These are phyloP conservation scores for Leccinum truebloodii DNA, from an alignment of 768 basidiomycete genomes.

Conservation along the genomic window DNA sequence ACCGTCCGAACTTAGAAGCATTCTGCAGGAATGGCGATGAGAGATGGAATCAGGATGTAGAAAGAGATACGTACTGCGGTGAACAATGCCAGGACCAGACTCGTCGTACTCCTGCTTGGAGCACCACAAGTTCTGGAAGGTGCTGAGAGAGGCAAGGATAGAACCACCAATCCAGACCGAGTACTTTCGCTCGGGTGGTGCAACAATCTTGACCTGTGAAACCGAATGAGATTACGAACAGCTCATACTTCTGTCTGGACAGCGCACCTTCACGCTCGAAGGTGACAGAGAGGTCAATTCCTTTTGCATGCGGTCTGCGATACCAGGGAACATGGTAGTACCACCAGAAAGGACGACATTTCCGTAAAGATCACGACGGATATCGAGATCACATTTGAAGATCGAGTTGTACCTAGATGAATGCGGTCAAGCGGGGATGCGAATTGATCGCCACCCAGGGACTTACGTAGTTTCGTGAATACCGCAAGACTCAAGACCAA, in stretches of 20 bases:
- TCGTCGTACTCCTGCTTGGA: conserved; percentile 93
- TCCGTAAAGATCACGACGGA: conserved; percentile 38
- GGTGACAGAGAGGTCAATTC: conserved; percentile 80
- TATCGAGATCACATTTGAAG: conserved; percentile 71
- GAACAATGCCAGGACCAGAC: conserved; percentile 75
- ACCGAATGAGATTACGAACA: background rate
- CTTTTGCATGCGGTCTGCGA: conserved; percentile 95
- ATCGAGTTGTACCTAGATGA: conserved; percentile 54
- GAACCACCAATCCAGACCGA: conserved; percentile 94
- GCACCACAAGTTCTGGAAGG: conserved; percentile 97
- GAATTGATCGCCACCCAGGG: background rate
- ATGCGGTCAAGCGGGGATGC: conserved; percentile 1
- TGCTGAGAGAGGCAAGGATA: conserved; percentile 84
- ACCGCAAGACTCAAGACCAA: conserved; percentile 78
- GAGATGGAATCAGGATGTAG: background rate
- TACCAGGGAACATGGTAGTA: conserved; percentile 96
- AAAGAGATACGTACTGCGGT: conserved; percentile 59
- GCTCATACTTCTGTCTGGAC: background rate
- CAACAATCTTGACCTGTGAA: conserved; percentile 80
- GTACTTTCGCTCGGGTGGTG: conserved; percentile 93
- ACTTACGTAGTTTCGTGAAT: conserved; percentile 69
- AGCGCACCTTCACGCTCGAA: conserved; percentile 78
- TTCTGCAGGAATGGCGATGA: conserved; percentile 13
- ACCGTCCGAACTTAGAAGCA: conserved; percentile 27
- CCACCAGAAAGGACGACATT: conserved; percentile 65